Evolutionary conservation across 2,329 filamentous ascomycete species (phyloP).

Genomic region (Penicillium sp.): DNA sequence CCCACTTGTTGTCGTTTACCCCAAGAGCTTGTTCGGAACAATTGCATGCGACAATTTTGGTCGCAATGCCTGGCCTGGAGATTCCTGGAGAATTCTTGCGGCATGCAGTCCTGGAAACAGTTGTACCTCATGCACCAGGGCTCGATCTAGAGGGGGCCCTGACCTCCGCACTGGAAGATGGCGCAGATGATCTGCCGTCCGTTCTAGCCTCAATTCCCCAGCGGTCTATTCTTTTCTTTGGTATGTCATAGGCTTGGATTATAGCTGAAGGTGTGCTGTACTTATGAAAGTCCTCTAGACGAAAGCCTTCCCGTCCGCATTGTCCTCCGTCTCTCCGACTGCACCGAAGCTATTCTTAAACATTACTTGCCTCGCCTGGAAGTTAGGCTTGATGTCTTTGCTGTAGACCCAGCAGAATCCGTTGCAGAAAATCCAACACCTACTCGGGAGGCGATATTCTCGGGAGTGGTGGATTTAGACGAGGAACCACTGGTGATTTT

Average conservation of each 20-base stretch:
- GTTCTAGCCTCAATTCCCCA: slow-evolving; percentile 52
- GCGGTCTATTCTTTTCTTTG: slow-evolving; percentile 55
- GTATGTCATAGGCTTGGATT: slow-evolving; percentile 30
- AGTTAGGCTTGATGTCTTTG: slow-evolving; percentile 53
- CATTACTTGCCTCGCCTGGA: slow-evolving; percentile 51
- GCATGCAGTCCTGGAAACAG: slow-evolving; percentile 45
- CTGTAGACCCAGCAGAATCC: slow-evolving; percentile 41
- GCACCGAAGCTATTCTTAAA: slow-evolving; percentile 51
- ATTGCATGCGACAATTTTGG: slow-evolving; percentile 26
- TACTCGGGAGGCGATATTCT: slow-evolving; percentile 46
- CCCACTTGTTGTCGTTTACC: background rate
- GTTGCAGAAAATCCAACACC: slow-evolving; percentile 41
- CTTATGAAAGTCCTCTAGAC: slow-evolving; percentile 43
- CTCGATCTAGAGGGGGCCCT: slow-evolving; percentile 44
- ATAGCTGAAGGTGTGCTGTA: background rate
- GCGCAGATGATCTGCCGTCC: slow-evolving; percentile 45
- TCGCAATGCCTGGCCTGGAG: slow-evolving; percentile 37
- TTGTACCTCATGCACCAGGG: slow-evolving; percentile 45
- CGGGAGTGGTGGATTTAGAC: slow-evolving; percentile 37
- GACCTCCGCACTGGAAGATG: slow-evolving; percentile 46
- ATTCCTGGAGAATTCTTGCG: slow-evolving; percentile 43
- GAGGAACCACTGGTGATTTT: slow-evolving; percentile 48
- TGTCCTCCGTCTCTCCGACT: slow-evolving; percentile 52
- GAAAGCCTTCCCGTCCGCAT: slow-evolving; percentile 55
- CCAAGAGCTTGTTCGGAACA: slow-evolving; percentile 6